These are phyloP conservation scores for Vachellia pachyceras DNA, from an alignment of 306 rosid genomes.

Conservation along the genomic window DNA sequence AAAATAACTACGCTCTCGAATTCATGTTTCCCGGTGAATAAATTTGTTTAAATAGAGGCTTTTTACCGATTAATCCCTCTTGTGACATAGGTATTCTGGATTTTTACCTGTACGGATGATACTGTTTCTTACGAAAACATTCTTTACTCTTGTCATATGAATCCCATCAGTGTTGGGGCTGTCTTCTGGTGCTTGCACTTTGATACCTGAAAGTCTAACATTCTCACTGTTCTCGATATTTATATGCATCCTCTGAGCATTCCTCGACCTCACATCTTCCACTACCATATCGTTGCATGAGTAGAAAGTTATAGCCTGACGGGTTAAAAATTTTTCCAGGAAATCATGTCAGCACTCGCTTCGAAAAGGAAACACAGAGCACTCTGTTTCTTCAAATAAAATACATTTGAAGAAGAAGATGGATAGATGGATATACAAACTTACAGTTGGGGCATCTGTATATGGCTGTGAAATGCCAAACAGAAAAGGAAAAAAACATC, in stretches of 20 bases:
- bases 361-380: background rate
- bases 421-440: conserved; percentile 32
- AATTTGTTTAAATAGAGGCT: too few relatives aligned
- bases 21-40: too few relatives aligned
- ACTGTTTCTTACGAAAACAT: conserved; percentile 52
- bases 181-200: conserved; percentile 61
- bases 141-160: conserved; percentile 63
- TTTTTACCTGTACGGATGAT: conserved; percentile 67
- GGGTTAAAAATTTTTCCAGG: background rate
- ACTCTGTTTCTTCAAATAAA: background rate
- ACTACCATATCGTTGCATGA: conserved; percentile 61
- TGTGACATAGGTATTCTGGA: too few relatives aligned
- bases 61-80: too few relatives aligned
- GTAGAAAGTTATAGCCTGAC: conserved; percentile 73
- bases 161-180: conserved; percentile 97
- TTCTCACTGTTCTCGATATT: conserved; percentile 53
- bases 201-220: conserved; percentile 54
- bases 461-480: conserved; percentile 58
- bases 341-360: background rate
- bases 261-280: conserved; percentile 43
- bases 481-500: conserved; percentile 1
- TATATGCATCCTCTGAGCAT: conserved; percentile 85
- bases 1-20: too few relatives aligned
- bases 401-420: background rate
- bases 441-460: conserved; percentile 73